Evolutionary conservation across 495 filamentous ascomycete species (phyloP).

Genomic region (Oleoguttula mirabilis): DNA sequence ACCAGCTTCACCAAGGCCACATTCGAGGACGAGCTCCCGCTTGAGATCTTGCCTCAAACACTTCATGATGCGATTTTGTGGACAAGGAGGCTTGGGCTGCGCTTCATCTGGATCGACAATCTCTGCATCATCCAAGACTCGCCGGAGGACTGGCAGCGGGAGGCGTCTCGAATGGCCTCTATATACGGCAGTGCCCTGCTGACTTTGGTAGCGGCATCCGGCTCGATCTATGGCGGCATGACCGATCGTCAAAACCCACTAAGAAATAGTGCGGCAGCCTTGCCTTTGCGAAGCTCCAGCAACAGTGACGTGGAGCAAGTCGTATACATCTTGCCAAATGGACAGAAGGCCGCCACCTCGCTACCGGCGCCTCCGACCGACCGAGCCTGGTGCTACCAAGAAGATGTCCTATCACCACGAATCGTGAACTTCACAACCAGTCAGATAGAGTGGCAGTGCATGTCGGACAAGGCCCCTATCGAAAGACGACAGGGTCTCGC

Average conservation of each 20-base stretch:
- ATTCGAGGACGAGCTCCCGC: slow-evolving; percentile 2
- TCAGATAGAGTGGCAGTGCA: not conserved
- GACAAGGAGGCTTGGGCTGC: not conserved
- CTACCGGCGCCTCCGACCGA: not conserved
- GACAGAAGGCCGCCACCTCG: not conserved
- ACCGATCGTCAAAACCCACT: not conserved
- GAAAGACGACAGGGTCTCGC: not conserved
- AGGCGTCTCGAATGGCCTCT: slow-evolving; percentile 3
- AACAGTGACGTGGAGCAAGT: not conserved
- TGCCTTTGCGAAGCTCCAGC: not conserved
- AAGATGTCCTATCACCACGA: not conserved
- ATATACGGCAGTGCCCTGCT: not conserved
- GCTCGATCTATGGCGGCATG: not conserved
- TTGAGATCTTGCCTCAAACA: not conserved
- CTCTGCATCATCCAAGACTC: slow-evolving; percentile 6
- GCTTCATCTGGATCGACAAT: slow-evolving; percentile 7
- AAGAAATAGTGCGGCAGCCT: not conserved
- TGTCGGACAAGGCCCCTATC: not conserved
- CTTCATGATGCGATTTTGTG: slow-evolving; percentile 2
- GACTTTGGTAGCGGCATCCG: not conserved
- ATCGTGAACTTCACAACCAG: not conserved
- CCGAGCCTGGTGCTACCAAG: not conserved
- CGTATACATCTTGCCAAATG: not conserved
- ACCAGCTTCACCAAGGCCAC: not conserved
- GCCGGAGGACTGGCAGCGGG: slow-evolving; percentile 2